Base-by-base conservation (phyloP, 768 basidiomycete genomes). In the Antrodiella citrinella region DNA sequence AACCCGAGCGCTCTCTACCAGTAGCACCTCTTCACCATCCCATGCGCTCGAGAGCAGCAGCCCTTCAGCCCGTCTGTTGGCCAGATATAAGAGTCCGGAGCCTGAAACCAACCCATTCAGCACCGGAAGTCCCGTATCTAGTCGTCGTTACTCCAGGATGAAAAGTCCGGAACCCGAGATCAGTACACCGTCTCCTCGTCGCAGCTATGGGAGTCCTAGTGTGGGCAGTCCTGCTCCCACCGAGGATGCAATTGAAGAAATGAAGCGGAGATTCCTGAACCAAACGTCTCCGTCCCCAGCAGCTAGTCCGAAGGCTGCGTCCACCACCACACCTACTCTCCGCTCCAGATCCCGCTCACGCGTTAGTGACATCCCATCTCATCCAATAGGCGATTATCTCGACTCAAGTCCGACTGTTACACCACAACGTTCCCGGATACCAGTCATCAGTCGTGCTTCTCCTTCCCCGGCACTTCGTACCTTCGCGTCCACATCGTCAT, bases 211-310 rank as follows among this genome's bases (percentile, higher is more conserved):
- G 5, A 59, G 43, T n/a, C 26, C 47, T 15, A 50, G 45, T 18
- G 42, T n/a, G 3, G 15, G 21, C 21, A 48, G 46, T 20, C 44
- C 51, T 4, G 30, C 47, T 13, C 69, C 73, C 4, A 73, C 74
- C 4, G 59, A 67, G 22, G 77, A 79, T 20, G 78, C 79, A 2
- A 68, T 82, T 43, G 76, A 82, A 60, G 77, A 81, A 57, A 80
- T 84, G 78, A 85, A 82, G 64, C 71, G 66, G 56, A 68, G 80
- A 38, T 76, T 82, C 55, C 62, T 80, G 47, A 62, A 61, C 44
- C 69, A 65, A 55, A 56, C 54, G 2, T 63, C 68, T 12, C 58
- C 61, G 11, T 51, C 47, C 23, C 54, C 58, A 13, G 50, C 60
- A 45, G 30, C 57, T 48, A 46, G 48, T 35, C 56, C 49, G 59